Evolutionary conservation across 108 stramenopile genomes (phyloP).

Genomic region (Nannochloropsis salina): DNA sequence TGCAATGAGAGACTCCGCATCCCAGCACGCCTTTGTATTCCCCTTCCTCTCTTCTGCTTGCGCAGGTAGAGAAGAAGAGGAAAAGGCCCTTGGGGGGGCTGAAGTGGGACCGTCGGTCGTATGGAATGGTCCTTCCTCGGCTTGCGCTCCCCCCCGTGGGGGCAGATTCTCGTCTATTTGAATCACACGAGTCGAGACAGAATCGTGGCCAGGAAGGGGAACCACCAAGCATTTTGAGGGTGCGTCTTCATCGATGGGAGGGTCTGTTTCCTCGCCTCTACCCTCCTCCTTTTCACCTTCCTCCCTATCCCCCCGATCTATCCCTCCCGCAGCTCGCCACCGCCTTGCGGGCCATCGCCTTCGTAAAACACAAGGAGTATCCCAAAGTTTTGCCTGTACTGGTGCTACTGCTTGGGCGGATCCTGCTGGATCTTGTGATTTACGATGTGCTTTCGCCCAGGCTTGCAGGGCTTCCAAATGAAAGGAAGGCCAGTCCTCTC

Average conservation of each 20-base stretch:
- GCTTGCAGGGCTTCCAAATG: background rate
- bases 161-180: too few relatives aligned
- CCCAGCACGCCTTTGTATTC: background rate
- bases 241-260: too few relatives aligned
- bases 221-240: too few relatives aligned
- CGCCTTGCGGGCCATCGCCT: background rate
- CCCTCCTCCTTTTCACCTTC: background rate
- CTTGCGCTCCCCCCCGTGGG: too few relatives aligned
- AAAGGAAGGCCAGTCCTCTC: conserved; percentile 8
- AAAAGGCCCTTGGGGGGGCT: too few relatives aligned
- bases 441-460: conserved; percentile 6
- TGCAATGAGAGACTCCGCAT: background rate
- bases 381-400: background rate
- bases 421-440: background rate
- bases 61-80: too few relatives aligned
- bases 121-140: too few relatives aligned
- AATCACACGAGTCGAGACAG: too few relatives aligned
- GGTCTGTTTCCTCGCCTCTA: background rate
- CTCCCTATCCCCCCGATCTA: background rate
- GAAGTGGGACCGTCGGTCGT: too few relatives aligned
- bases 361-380: background rate
- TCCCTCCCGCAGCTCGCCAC: background rate
- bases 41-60: too few relatives aligned
- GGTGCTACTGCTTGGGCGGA: background rate
- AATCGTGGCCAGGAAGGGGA: too few relatives aligned